Percentiles rank a stretch among this genome's conserved stretches.
phyloP scores from a whole-genome alignment of 768 basidiomycete species.

The Aureoboletus auriporus region DNA sequence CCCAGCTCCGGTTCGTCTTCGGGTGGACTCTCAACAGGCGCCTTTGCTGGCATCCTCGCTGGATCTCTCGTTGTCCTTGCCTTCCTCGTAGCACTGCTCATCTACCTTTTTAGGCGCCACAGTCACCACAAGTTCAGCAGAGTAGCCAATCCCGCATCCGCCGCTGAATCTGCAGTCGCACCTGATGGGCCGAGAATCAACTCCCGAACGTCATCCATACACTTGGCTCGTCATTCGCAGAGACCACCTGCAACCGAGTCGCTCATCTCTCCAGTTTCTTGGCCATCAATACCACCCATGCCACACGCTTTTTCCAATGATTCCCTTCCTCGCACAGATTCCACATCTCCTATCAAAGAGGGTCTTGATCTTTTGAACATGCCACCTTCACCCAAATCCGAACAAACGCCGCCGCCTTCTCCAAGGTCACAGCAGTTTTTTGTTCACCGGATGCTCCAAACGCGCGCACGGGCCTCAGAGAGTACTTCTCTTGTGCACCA shows the following conservation, averaged over 20 bases:
- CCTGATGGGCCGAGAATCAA: neutral
- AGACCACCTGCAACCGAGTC: conserved; percentile 23
- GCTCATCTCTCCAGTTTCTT: conserved; percentile 14
- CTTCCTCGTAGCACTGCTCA: conserved; percentile 8
- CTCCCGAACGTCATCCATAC: neutral
- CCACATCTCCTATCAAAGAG: neutral
- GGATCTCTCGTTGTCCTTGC: conserved; percentile 12
- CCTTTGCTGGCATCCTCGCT: conserved; percentile 21
- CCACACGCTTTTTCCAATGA: neutral
- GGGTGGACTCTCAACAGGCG: conserved; percentile 3
- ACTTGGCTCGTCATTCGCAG: conserved; percentile 5
- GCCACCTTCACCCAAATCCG: conserved; percentile 5
- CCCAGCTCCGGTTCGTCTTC: neutral
- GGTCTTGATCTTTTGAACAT: neutral
- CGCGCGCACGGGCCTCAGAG: conserved; percentile 17
- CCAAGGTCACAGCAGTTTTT: conserved; percentile 7
- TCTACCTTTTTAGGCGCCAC: conserved; percentile 12
- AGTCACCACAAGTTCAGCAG: conserved; percentile 10
- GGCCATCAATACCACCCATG: conserved; percentile 3
- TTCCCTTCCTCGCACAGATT: conserved; percentile 1
- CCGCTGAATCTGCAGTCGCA: too few species aligned
- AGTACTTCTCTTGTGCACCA: neutral
- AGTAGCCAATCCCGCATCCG: conserved; percentile 10
- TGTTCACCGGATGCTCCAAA: conserved; percentile 18
- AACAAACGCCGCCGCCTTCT: neutral